Base-by-base conservation (phyloP, 2,329 filamentous ascomycete species). In the Lojkania enalia region DNA sequence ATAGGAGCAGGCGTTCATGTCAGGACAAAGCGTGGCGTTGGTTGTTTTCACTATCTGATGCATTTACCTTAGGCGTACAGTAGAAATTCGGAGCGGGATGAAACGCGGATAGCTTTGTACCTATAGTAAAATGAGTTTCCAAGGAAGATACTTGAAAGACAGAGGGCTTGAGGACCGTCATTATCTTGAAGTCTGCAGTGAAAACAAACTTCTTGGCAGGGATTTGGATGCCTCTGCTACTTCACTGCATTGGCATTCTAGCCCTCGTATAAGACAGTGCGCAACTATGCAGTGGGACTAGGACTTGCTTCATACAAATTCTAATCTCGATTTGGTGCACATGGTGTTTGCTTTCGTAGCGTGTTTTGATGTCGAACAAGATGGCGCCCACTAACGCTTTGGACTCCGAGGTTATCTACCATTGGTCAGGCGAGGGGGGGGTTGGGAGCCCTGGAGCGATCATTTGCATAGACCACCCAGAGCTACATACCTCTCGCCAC, bases 401-500 rank as follows among this genome's bases (percentile, higher is more conserved):
- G 15, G 38, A 27, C 21, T 19, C 27, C 21, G 16, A 27, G 16
- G 31, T 15, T 14, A 11, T 9, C 20, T 5, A 5, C n/a, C 35
- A 27, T 23, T 27, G 35, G 20, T 18, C 7, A 16, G 35, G 4
- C 15, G 9, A 14, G 20, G 35, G 20, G 7, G 23, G 7, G 23
- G n/a, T n/a, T n/a, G n/a, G n/a, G n/a, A n/a, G n/a, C n/a, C n/a
- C n/a, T n/a, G n/a, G n/a, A n/a, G 23, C 23, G 23, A 27, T 27
- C 23, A 27, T n/a, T 27, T 27, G n/a, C n/a, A n/a, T n/a, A n/a
- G n/a, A n/a, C n/a, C n/a, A n/a, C n/a, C n/a, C n/a, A n/a, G n/a
- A n/a, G n/a, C n/a, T n/a, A n/a, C n/a, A n/a, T 33, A 6, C 30
- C 7, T 33, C 15, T 53, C 44, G 52, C 55, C 48, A 49, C 51